Evolutionary conservation across 2,329 filamentous ascomycete genomes (phyloP).

Genomic region (Metarhizium anisopliae): DNA sequence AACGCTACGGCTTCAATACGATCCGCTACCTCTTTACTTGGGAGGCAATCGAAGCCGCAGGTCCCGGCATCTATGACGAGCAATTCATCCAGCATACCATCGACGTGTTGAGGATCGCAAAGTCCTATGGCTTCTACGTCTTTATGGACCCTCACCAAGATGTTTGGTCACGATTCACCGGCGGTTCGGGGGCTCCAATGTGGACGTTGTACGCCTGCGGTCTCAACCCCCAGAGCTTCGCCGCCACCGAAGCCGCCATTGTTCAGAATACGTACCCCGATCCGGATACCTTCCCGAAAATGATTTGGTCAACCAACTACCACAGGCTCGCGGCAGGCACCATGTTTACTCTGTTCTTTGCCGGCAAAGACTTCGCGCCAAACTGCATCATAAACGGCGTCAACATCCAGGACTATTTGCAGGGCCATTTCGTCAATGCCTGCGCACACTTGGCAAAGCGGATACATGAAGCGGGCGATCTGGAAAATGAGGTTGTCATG

Average conservation of each 20-base stretch:
- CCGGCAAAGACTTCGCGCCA: conserved; percentile 81
- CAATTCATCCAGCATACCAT: conserved; percentile 90
- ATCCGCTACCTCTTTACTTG: conserved; percentile 97
- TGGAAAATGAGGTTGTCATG: conserved; percentile 79
- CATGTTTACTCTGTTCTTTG: conserved; percentile 93
- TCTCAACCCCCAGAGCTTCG: conserved; percentile 77
- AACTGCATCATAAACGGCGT: conserved; percentile 90
- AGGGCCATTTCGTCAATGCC: conserved; percentile 75
- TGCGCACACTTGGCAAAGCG: conserved; percentile 72
- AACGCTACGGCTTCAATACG: conserved; percentile 88
- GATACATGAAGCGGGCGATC: conserved; percentile 81
- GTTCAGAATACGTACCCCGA: conserved; percentile 92
- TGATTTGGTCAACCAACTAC: conserved; percentile 99
- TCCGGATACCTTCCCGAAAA: conserved; percentile 83
- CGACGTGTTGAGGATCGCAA: conserved; percentile 71
- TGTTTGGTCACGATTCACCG: conserved; percentile 92
- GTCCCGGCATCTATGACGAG: conserved; percentile 88
- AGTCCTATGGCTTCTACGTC: conserved; percentile 85
- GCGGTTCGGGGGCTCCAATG: conserved; percentile 90
- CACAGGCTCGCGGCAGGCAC: conserved; percentile 76
- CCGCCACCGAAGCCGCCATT: conserved; percentile 79
- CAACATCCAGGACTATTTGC: conserved; percentile 94
- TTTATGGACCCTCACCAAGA: conserved; percentile 99
- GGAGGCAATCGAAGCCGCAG: conserved; percentile 94
- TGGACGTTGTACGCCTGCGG: conserved; percentile 97